Evolutionary conservation across 1,284 basidiomycete genomes (phyloP).

Genomic region (Porodaedalea pini): DNA sequence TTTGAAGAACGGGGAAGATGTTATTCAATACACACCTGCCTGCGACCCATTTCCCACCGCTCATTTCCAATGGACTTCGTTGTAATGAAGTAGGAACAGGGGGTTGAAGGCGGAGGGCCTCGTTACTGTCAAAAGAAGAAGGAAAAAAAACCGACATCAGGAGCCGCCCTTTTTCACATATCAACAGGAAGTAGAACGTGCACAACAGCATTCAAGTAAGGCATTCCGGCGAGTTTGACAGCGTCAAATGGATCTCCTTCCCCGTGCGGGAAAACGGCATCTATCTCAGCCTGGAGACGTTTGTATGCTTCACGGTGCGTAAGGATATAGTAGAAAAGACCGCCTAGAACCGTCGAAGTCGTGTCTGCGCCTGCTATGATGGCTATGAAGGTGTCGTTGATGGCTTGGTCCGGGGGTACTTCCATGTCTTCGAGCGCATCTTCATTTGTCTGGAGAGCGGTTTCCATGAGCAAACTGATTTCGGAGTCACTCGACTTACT

Average conservation of each 20-base stretch:
- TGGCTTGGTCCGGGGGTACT: constrained; percentile 25
- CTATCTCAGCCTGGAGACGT: constrained; percentile 30
- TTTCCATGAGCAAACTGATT: not conserved
- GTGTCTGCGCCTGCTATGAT: constrained; percentile 40
- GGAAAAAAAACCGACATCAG: not conserved
- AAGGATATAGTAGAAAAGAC: constrained; percentile 32
- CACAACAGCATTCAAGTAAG: constrained; percentile 34
- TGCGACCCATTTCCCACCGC: constrained; percentile 12
- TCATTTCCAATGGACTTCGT: constrained; percentile 5
- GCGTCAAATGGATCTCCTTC: constrained; percentile 21
- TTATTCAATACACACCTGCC: constrained; percentile 1
- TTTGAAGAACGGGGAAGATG: too few species aligned
- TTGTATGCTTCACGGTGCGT: constrained; percentile 28
- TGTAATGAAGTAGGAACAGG: constrained; percentile 10
- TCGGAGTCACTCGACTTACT: constrained; percentile 30
- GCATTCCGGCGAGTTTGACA: constrained; percentile 27
- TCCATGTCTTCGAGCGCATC: constrained; percentile 26
- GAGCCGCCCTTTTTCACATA: not conserved
- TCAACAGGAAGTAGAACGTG: constrained; percentile 19
- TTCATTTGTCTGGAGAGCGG: constrained; percentile 28
- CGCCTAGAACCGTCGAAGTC: constrained; percentile 31
- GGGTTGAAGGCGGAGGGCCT: constrained; percentile 13
- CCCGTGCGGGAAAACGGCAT: constrained; percentile 23
- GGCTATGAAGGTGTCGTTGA: constrained; percentile 32
- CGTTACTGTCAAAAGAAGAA: constrained; percentile 1